Base-by-base conservation (phyloP, 352 stramenopile species). In the Phytophthora podocarpi region DNA sequence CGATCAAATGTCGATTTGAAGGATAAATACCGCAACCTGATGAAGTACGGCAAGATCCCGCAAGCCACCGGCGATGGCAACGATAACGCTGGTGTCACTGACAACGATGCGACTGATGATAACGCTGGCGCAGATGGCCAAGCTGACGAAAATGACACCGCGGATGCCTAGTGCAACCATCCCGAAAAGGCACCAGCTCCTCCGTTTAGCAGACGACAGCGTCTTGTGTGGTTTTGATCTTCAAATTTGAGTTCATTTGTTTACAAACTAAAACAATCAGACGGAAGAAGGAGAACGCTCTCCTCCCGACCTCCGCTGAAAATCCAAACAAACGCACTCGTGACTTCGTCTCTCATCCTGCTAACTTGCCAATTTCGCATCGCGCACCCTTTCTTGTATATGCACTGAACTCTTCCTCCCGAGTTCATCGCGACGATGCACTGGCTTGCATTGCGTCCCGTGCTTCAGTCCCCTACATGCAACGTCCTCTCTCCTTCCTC, bases 21-120 rank as follows among this genome's bases (percentile, higher is more conserved):
- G 69, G 85, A 94, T 68, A 94, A 94, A 65, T 90, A 89, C 54
- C 85, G 85, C 34, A 94, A 94, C 53, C 32, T 94, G 30, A 32
- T 78, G 52, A 83, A 75, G 48, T 76, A 74, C 26, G 64, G 70
- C 50, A 76, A 68, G 37, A 58, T 89, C 16, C 27, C 42, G 13
- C 50, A 16, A 67, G 35, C 34, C 27, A n/a, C 28, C n/a, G 20
- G 18, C 4, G 27, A 54, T 42, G 50, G 20, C 16, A 48, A 35
- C 16, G 57, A 61, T 15, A 53, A 50, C 30, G 23, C 26, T 32
- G 50, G 45, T 37, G 41, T 27, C 13, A 68, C 57, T 20, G 51
- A 57, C 50, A 64, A 63, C 31, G 64, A 65, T 35, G 52, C 15
- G 20, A 64, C 60, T 2, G 54, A 70, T 32, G 49, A 57, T 36